Evolutionary conservation across 164 flowering plant species (phyloP).

Genomic region (Piper longum): DNA sequence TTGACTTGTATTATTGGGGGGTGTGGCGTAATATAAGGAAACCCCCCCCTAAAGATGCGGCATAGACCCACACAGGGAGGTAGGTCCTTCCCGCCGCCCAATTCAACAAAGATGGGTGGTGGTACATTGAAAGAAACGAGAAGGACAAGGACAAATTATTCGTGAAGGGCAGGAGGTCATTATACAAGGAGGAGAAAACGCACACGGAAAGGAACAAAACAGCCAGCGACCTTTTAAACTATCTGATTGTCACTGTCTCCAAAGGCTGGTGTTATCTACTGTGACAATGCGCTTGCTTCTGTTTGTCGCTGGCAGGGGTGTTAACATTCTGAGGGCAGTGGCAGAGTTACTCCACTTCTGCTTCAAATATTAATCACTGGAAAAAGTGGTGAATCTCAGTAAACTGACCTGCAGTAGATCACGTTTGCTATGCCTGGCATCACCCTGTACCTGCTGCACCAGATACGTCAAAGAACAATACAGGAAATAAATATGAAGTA

Average conservation of each 20-base stretch:
- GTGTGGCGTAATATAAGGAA: not conserved
- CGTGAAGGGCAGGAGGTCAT: not conserved
- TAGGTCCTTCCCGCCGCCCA: not conserved
- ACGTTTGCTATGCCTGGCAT: not conserved
- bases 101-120: not conserved
- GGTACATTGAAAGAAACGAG: not conserved
- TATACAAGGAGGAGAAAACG: not conserved
- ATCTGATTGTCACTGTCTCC: not conserved
- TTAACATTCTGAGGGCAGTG: not conserved
- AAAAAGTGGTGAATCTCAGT: not conserved
- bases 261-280: not conserved
- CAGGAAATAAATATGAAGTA: not conserved
- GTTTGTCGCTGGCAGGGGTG: not conserved
- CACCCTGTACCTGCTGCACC: not conserved
- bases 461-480: not conserved
- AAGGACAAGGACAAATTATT: not conserved
- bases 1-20: not conserved
- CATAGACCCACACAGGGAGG: no score
- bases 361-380: not conserved
- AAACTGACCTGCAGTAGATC: not conserved
- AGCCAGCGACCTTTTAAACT: not conserved
- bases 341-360: not conserved
- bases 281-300: not conserved
- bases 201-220: not conserved
- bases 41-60: not conserved